A percentile compares a stretch with the other conserved stretches of the same genome.
phyloP scores from a whole-genome alignment of 768 basidiomycete species.

The Kwoniella shandongensis region DNA sequence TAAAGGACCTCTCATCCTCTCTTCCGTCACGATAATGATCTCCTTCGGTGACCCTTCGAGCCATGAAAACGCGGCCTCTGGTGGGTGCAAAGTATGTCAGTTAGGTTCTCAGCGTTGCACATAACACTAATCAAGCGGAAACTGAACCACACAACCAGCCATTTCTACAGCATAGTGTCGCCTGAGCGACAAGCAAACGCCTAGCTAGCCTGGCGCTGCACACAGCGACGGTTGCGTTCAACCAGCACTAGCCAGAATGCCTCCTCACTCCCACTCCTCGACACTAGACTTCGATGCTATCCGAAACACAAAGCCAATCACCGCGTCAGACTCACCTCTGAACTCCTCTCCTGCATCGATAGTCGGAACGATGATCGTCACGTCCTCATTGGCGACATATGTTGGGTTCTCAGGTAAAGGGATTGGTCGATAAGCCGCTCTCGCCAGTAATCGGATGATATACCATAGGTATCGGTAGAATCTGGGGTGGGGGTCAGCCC shows the following conservation, averaged over 20 bases:
- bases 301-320: no score
- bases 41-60: constrained; percentile 87
- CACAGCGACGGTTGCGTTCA: no score
- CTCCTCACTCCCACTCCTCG: no score
- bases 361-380: constrained; percentile 93
- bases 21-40: constrained; percentile 74
- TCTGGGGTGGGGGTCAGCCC: no score
- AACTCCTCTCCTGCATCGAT: constrained; percentile 96
- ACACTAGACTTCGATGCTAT: no score
- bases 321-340: constrained; percentile 58
- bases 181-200: no score
- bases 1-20: constrained; percentile 83
- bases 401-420: constrained; percentile 87
- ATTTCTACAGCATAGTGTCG: no score
- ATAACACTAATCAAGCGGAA: no score
- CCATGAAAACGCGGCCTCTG: constrained; percentile 85
- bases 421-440: constrained; percentile 77
- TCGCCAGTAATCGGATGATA: constrained; percentile 77
- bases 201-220: no score
- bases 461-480: constrained; percentile 96
- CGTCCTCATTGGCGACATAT: constrained; percentile 85
- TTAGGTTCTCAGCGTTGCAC: no score
- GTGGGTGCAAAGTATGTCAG: constrained; percentile 11
- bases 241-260: no score
- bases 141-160: no score